phyloP scores from a whole-genome alignment of 2,329 filamentous ascomycete genomes.

The Ceratocystis alfenasii region DNA sequence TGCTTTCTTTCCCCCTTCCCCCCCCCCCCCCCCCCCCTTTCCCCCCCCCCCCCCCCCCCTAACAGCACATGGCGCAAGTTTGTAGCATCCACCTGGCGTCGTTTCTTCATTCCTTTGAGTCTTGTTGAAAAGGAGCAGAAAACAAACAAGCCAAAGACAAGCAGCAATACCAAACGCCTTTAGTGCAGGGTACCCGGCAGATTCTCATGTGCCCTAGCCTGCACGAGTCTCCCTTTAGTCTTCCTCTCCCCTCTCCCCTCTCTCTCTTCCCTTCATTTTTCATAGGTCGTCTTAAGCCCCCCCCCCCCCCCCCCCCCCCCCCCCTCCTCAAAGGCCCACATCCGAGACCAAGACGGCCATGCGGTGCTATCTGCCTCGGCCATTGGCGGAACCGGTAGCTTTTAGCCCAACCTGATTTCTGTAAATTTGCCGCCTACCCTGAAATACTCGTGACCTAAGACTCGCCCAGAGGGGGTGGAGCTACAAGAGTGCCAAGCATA shows the following conservation, averaged over 20 bases:
- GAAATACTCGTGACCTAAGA: neutral
- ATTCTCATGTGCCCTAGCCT: neutral
- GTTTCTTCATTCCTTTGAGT: neutral
- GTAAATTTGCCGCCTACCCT: neutral
- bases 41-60: neutral
- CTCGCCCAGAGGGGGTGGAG: neutral
- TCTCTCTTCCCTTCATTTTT: neutral
- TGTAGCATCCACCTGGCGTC: neutral
- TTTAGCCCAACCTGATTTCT: neutral
- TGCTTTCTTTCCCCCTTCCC: neutral
- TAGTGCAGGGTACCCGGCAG: neutral
- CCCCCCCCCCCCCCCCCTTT: neutral
- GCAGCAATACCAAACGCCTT: neutral
- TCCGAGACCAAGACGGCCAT: slow-evolving; percentile 2
- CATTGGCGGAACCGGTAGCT: slow-evolving; percentile 5
- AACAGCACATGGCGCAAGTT: neutral
- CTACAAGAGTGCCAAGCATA: slow-evolving; percentile 19
- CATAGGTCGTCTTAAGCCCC: neutral
- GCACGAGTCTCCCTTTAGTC: neutral
- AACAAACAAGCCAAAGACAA: neutral
- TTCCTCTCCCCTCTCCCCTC: neutral
- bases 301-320: too few species aligned
- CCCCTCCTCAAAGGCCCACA: neutral
- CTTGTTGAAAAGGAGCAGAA: neutral
- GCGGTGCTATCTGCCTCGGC: slow-evolving; percentile 3